phyloP scores from a whole-genome alignment of 768 basidiomycete species.

The Lactarius sanguifluus region DNA sequence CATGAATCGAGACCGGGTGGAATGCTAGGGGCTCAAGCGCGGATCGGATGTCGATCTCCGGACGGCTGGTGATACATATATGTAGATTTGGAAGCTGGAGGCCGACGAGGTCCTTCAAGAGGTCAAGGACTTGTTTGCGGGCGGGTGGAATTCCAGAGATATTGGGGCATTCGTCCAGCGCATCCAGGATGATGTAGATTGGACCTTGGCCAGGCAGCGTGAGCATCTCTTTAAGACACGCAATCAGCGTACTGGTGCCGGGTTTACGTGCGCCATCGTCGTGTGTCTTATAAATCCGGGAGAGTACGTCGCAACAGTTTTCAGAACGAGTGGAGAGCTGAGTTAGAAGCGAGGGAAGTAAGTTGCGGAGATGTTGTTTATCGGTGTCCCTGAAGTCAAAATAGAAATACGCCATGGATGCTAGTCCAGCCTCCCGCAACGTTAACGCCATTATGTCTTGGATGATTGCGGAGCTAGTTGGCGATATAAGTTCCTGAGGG shows the following conservation, averaged over 20 bases:
- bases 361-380: neutral
- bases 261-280: too few species aligned
- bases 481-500: neutral
- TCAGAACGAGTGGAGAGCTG: neutral
- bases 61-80: neutral
- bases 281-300: neutral
- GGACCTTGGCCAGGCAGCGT: neutral
- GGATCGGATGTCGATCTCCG: neutral
- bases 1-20: neutral
- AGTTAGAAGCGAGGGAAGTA: neutral
- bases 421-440: neutral
- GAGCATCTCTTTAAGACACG: neutral
- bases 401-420: neutral
- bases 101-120: neutral
- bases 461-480: constrained; percentile 1
- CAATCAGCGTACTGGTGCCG: neutral
- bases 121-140: neutral
- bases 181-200: neutral
- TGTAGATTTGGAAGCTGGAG: neutral
- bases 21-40: neutral
- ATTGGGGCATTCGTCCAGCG: constrained; percentile 7
- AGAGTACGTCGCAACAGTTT: neutral
- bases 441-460: neutral
- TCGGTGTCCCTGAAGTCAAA: neutral
- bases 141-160: neutral